Percentiles rank a stretch among this genome's conserved stretches.
Evolutionary conservation across 2,329 filamentous ascomycete species (phyloP).

Genomic region (Alternaria brassicicola): DNA sequence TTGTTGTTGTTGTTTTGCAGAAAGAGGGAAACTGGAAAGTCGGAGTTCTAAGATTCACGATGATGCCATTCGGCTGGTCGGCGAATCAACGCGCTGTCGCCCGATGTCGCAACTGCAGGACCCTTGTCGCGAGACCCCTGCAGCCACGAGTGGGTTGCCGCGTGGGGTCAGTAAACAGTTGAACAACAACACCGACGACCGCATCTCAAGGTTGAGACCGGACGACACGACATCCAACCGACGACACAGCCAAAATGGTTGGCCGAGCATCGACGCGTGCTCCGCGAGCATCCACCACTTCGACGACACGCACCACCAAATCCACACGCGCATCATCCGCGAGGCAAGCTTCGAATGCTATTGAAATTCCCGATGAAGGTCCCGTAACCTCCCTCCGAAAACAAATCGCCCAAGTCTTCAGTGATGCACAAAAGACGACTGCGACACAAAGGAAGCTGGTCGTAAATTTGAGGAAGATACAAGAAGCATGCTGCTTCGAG

Average conservation of each 20-base stretch:
- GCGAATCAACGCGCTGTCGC: conserved; percentile 24
- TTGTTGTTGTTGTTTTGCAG: no score
- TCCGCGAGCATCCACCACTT: conserved; percentile 45
- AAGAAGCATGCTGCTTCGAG: conserved; percentile 77
- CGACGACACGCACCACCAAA: conserved; percentile 50
- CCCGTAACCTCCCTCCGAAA: conserved; percentile 72
- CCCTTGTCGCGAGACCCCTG: conserved; percentile 15
- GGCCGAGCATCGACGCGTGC: conserved; percentile 53
- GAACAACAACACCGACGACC: conserved; percentile 22
- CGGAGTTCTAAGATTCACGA: conserved; percentile 2
- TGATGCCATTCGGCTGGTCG: conserved; percentile 24
- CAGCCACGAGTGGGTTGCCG: conserved; percentile 10
- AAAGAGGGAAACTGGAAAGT: no score
- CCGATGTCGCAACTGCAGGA: conserved; percentile 34
- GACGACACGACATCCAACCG: conserved; percentile 13
- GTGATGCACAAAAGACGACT: conserved; percentile 79
- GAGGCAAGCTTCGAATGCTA: conserved; percentile 48
- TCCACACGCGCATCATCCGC: conserved; percentile 54
- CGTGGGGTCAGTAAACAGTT: conserved; percentile 9
- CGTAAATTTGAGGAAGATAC: conserved; percentile 85
- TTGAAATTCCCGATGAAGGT: conserved; percentile 71
- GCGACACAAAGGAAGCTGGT: conserved; percentile 89
- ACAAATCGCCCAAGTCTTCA: conserved; percentile 67
- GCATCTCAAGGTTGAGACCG: conserved; percentile 10
- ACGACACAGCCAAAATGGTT: conserved; percentile 50